Evolutionary conservation across 2,329 filamentous ascomycete species (phyloP).

Genomic region (Diaporthe amygdali): DNA sequence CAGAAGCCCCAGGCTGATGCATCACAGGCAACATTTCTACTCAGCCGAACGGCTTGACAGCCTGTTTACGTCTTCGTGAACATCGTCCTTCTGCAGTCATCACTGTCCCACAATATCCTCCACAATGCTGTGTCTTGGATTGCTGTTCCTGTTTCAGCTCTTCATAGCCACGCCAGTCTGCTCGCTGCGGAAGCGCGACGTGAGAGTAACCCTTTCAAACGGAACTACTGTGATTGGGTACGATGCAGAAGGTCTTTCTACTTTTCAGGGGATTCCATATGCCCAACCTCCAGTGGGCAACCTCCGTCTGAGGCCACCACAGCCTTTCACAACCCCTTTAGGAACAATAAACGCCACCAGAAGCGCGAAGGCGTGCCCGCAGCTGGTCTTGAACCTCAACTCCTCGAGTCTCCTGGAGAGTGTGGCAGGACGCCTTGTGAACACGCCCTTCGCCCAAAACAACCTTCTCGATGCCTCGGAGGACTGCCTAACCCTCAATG

Average conservation of each 20-base stretch:
- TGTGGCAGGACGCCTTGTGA: background rate
- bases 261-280: constrained; percentile 11
- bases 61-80: background rate
- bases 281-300: constrained; percentile 12
- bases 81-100: background rate
- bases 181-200: constrained; percentile 6
- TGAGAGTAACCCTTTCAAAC: constrained; percentile 9
- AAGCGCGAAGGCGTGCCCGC: constrained; percentile 2
- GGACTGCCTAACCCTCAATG: constrained; percentile 56
- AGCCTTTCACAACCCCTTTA: background rate
- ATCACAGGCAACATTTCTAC: background rate
- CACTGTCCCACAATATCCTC: background rate
- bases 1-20: background rate
- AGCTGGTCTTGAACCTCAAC: constrained; percentile 11
- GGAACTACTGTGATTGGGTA: constrained; percentile 8
- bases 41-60: background rate
- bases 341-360: constrained; percentile 1
- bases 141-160: background rate
- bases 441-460: background rate
- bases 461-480: constrained; percentile 46
- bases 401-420: constrained; percentile 10
- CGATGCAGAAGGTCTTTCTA: constrained; percentile 7
- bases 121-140: background rate
- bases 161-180: background rate
- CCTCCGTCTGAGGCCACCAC: constrained; percentile 12